Evolutionary conservation across 371 early-diverging fungal genomes (phyloP).

Genomic region (Nematocida sp.): DNA sequence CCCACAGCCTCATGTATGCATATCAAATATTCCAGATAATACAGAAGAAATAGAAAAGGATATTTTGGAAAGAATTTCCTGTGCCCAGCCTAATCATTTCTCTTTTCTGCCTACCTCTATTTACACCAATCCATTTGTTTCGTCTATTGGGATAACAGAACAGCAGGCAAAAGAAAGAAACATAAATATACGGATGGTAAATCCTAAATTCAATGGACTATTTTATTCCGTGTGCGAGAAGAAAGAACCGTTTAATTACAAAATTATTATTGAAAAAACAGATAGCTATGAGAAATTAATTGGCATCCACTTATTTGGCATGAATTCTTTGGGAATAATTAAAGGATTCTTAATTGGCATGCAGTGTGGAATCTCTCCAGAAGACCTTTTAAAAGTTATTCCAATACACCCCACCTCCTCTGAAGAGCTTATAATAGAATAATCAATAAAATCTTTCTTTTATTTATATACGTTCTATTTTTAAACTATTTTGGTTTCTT

Average conservation of each 20-base stretch:
- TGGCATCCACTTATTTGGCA: conserved; percentile 85
- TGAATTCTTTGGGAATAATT: conserved; percentile 82
- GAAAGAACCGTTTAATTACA: conserved; percentile 34
- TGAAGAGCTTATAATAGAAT: conserved; percentile 73
- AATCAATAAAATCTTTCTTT: background rate
- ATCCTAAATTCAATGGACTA: conserved; percentile 39
- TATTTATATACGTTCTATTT: no score
- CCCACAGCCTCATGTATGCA: no score
- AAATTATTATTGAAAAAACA: conserved; percentile 69
- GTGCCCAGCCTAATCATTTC: background rate
- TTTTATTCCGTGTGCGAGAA: conserved; percentile 43
- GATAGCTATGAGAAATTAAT: conserved; percentile 84
- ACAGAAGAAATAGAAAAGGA: conserved; percentile 1
- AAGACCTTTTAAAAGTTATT: conserved; percentile 82
- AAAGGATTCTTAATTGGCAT: conserved; percentile 75
- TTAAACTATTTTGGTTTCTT: no score
- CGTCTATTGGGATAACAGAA: conserved; percentile 78
- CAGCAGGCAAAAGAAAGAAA: conserved; percentile 69
- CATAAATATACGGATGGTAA: background rate
- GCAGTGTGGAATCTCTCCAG: conserved; percentile 82
- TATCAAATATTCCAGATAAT: no score
- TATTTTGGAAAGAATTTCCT: background rate
- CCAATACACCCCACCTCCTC: conserved; percentile 96
- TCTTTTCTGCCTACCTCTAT: conserved; percentile 80
- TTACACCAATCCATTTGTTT: conserved; percentile 85